Evolutionary conservation across 768 basidiomycete genomes (phyloP), one percentile per base, ranked within the genome.

Genomic region (Pleurotus giganteus): DNA sequence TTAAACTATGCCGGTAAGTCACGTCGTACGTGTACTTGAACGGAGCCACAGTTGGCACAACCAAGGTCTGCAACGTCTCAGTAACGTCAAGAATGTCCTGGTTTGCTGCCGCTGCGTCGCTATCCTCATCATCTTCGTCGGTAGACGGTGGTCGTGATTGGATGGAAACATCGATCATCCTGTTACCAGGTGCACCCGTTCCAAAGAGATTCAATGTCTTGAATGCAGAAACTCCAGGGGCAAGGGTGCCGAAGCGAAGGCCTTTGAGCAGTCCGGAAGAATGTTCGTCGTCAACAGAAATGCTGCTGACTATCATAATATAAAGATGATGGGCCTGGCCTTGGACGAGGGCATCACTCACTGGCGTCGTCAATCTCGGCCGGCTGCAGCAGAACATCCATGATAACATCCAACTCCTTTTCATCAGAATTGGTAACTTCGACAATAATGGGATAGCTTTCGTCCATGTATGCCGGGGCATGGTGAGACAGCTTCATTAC

Each of bases 301-400:
- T 85, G 41, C 66, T 73, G 65, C 84, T 88, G 23, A 78, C 86
- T 89, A 58, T 49, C 26, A 19, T 23, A 26, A n/a, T 7, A 12
- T 28, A 23, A 34, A 39, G 36, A 28, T 15, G 13, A 15, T 47
- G 15, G 31, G 26, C 8, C 15, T 11, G 41, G 15, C 23, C 28
- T 17, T n/a, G n/a, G 19, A 47, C 13, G n/a, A 32, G 23, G 24
- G 32, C 47, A 17, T 60, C 3, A 65, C 84, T 15, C 50, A 90
- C 91, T 77, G 19, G 87, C 80, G 56, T 83, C 80, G 58, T 91
- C 91, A 47, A 84, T 75, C 60, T 90, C 89, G 2, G 82, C 79
- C 1, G 94, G 94, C 52, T 92, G 91, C 29, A 98, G 69, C 54
- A 96, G 74, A 4, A 90, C 79, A 53, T 94, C 89, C 8, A 93